These are phyloP conservation scores for Persicaria tinctoria DNA, from an alignment of 148 eudicot genomes.

Conservation along the genomic window DNA sequence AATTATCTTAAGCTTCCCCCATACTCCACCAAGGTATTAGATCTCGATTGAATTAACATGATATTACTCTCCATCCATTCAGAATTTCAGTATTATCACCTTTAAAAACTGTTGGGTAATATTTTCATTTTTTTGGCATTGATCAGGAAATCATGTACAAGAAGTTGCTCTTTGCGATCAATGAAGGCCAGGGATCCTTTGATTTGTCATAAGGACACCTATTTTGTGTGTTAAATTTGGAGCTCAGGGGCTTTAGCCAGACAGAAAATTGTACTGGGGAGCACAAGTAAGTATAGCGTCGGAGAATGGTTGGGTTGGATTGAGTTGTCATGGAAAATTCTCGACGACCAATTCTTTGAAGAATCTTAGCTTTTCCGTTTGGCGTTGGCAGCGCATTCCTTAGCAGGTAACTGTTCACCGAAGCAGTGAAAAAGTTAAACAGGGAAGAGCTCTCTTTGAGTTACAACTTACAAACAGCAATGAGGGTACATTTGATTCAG, in stretches of 20 bases:
- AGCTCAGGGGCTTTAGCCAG: background rate
- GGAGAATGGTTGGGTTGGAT: no score
- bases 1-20: conserved; percentile 99
- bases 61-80: background rate
- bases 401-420: background rate
- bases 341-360: no score
- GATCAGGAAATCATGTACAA: conserved; percentile 84
- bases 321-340: no score
- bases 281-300: background rate
- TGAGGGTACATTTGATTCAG: background rate
- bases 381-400: background rate
- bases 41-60: background rate
- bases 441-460: background rate
- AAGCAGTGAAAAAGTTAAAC: background rate
- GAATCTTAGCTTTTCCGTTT: background rate
- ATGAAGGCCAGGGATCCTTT: conserved; percentile 95
- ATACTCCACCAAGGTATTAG: conserved; percentile 82
- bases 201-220: conserved; percentile 47
- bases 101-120: background rate
- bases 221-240: background rate
- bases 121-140: background rate
- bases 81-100: background rate
- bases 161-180: conserved; percentile 90
- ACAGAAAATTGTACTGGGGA: background rate
- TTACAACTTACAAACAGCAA: background rate